Evolutionary conservation across 805 yeast genomes (phyloP).

Genomic region (Saturnispora kantuleensis): DNA sequence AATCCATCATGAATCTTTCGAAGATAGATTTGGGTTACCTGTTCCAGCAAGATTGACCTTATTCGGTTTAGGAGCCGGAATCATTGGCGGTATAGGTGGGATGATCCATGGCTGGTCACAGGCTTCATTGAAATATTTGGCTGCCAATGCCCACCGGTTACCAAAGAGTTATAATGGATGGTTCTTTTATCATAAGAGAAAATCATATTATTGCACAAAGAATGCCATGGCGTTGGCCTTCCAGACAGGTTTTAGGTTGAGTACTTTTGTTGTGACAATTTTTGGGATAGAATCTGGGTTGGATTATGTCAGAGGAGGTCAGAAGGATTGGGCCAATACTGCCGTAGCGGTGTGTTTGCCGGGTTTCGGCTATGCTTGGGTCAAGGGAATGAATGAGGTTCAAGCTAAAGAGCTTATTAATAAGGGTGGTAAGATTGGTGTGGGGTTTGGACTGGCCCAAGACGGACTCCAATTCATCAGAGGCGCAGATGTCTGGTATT

Average conservation of each 20-base stretch:
- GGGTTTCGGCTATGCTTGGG: conserved; percentile 43
- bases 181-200: conserved; percentile 80
- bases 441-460: conserved; percentile 53
- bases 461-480: conserved; percentile 48
- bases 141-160: conserved; percentile 74
- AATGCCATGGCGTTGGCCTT: conserved; percentile 43
- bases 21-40: conserved; percentile 37
- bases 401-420: conserved; percentile 35
- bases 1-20: conserved; percentile 11
- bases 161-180: conserved; percentile 75
- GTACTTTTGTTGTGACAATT: conserved; percentile 36
- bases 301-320: conserved; percentile 40
- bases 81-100: conserved; percentile 45
- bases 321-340: conserved; percentile 51
- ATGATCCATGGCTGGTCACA: conserved; percentile 46
- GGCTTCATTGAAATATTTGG: conserved; percentile 52
- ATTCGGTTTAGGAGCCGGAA: conserved; percentile 30
- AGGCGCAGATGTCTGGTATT: conserved; percentile 63
- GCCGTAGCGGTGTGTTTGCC: conserved; percentile 43
- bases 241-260: conserved; percentile 32
- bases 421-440: conserved; percentile 51
- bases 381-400: conserved; percentile 31
- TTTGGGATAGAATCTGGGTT: conserved; percentile 54
- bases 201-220: conserved; percentile 61
- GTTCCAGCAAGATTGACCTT: conserved; percentile 37